Evolutionary conservation across 2,329 filamentous ascomycete species (phyloP).

Genomic region (Chrysoporthe deuterocubensis): DNA sequence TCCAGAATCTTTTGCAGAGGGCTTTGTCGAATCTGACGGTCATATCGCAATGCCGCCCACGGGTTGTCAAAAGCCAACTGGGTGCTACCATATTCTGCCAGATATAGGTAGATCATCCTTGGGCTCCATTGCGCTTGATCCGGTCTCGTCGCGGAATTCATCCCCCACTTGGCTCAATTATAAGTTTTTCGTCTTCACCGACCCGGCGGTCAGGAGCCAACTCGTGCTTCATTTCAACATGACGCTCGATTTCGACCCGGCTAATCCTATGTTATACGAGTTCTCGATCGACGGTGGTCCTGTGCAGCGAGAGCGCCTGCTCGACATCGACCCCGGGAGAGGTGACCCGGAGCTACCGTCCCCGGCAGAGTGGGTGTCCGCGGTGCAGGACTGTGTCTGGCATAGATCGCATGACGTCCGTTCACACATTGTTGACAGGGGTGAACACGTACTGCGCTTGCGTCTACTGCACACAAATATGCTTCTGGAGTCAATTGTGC

Average conservation of each 20-base stretch:
- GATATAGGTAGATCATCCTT: conserved; percentile 45
- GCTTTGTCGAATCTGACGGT: conserved; percentile 52
- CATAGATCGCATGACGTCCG: conserved; percentile 17
- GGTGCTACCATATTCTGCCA: conserved; percentile 42
- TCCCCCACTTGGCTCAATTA: conserved; percentile 14
- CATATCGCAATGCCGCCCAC: conserved; percentile 41
- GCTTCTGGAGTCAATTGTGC: conserved; percentile 40
- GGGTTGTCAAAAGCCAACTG: conserved; percentile 32
- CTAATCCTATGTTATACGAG: conserved; percentile 48
- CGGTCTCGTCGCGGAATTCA: not conserved
- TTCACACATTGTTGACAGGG: conserved; percentile 8
- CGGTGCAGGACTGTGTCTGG: conserved; percentile 31
- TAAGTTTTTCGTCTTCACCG: conserved; percentile 18
- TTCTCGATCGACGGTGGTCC: conserved; percentile 41
- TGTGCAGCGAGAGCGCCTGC: conserved; percentile 26
- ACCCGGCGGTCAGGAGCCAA: conserved; percentile 16
- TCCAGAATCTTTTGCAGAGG: conserved; percentile 46
- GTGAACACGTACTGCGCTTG: conserved; percentile 34
- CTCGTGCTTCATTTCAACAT: conserved; percentile 44
- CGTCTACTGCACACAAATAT: conserved; percentile 37
- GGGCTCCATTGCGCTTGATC: conserved; percentile 41
- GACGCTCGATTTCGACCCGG: conserved; percentile 41
- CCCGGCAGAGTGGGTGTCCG: conserved; percentile 25
- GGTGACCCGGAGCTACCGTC: conserved; percentile 20
- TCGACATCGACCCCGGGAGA: conserved; percentile 32